Conservation (phyloP, 2,329 filamentous ascomycete species). For the Aspergillus sp. region DNA sequence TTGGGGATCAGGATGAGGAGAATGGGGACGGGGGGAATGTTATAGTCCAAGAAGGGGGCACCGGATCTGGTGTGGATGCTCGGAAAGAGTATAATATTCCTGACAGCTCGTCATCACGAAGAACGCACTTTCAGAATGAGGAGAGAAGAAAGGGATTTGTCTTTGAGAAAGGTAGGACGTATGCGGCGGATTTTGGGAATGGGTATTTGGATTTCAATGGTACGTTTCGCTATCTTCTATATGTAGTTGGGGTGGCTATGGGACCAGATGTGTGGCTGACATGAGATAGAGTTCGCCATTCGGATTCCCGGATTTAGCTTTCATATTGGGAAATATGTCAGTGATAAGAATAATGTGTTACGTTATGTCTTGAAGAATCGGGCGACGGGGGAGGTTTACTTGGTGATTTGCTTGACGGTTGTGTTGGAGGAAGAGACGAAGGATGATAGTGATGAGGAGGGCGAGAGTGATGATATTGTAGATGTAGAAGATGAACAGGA, state of each 20-base stretch:
- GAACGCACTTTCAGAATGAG: constrained; percentile 63
- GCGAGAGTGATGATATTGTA: constrained; percentile 7
- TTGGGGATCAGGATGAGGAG: constrained; percentile 16
- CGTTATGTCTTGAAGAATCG: constrained; percentile 91
- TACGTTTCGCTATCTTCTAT: constrained; percentile 30
- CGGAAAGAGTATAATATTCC: constrained; percentile 57
- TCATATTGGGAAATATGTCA: constrained; percentile 43
- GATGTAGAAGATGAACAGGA: constrained; percentile 24
- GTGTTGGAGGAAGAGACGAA: constrained; percentile 48
- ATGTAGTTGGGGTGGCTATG: constrained; percentile 1
- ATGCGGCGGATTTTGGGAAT: constrained; percentile 80
- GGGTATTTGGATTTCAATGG: constrained; percentile 85
- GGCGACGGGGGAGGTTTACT: constrained; percentile 70
- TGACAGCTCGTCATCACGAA: constrained; percentile 54
- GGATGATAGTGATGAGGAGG: constrained; percentile 12
- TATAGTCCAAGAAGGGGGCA: constrained; percentile 67
- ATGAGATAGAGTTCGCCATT: constrained; percentile 38
- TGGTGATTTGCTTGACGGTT: constrained; percentile 79
- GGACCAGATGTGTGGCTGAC: neutral
- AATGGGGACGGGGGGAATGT: constrained; percentile 24
- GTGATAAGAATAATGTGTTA: constrained; percentile 75
- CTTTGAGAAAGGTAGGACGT: constrained; percentile 64
- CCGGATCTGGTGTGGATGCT: constrained; percentile 53
- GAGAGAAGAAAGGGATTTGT: constrained; percentile 57
- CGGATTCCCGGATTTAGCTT: constrained; percentile 41